Evolutionary conservation across 2,329 filamentous ascomycete genomes (phyloP), one percentile per base, ranked within the genome.

Genomic region (Epichloe sp.): DNA sequence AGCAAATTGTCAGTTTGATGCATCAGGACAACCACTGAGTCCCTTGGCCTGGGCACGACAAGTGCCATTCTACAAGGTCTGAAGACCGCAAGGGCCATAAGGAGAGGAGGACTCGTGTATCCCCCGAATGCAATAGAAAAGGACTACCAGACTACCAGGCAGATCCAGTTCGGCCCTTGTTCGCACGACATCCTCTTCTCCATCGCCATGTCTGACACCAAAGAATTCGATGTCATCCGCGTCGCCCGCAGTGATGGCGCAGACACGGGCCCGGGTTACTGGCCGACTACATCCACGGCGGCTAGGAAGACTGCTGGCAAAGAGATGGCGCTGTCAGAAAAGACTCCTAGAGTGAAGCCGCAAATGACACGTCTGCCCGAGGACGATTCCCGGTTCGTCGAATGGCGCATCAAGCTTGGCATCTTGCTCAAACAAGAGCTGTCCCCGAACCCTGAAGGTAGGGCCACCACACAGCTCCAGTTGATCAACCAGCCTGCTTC

Each of bases 351-450:
- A 48, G 59, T 60, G 2, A 72, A 72, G 48, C 68, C 70, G 31
- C 69, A 71, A 49, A 72, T 73, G 70, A 57, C 65, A 12, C 64
- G 71, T 8, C 53, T 73, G n/a, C 55, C 65, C 3, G 68, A 71
- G 44, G 66, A 71, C 31, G 71, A 73, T 44, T 67, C 70, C 10
- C 63, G 70, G 17, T 71, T 71, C 49, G 59, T 68, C 19, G 71
- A 73, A 47, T 73, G 70, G 70, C 65, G 65, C 45, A 63, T 73
- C 48, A 73, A 73, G 59, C 55, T 73, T 37, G 71, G 71, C 1
- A 71, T 72, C 17, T 59, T 73, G 14, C 56, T 73, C 37, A 73
- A 73, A 57, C 71, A 73, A 53, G 71, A 73, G 50, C 60, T 73
- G 5, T 63, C 68, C 10, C 69, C 67, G 3, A 64, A 59, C 17